Evolutionary conservation across 257 asterid genomes (phyloP), one percentile per base, ranked within the genome.

Genomic region (Fraxinus anomala): DNA sequence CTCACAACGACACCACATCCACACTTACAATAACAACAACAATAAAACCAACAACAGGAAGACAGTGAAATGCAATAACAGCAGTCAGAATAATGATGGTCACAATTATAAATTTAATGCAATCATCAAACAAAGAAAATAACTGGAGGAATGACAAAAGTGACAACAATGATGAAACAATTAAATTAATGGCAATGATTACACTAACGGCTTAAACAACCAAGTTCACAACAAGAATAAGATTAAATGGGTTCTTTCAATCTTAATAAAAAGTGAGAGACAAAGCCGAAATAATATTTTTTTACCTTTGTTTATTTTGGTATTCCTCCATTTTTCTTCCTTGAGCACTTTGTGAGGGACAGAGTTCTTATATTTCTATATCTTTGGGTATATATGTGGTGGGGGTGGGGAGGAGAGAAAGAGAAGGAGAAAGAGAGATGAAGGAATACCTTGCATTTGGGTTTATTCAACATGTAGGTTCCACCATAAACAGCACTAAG

Each of bases 401-500:
- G 56, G 34, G 19, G 19, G 73, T 42, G 75, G 70, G 28, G n/a
- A 44, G 76, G 66, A 49, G 17, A 56, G 72, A 73, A 6, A 54
- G 31, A 10, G 39, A 40, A 70, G 33, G 13, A 47, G 73, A 70
- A 14, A 21, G 54, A 70, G 24, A 47, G 68, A 75, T 54, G 33
- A 66, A 31, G 56, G 39, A 80, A 17, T 85, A 92, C 98, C 97
- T 91, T 91, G 90, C 99, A 94, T 70, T 92, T 97, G 36, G 97
- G 99, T 82, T 94, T 94, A 83, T 83, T 88, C 92, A 94, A 82
- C 99, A 94, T 94, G 86, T 94, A 94, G 75, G 99, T 94, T 85
- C 99, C 99, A 80, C 99, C 99, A 84, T 92, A 94, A 67, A 94
- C 99, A 77, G 99, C 99, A 89, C 99, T 94, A 24, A 94, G 85